phyloP scores from a whole-genome alignment of 495 filamentous ascomycete species.

The Podospora didyma region DNA sequence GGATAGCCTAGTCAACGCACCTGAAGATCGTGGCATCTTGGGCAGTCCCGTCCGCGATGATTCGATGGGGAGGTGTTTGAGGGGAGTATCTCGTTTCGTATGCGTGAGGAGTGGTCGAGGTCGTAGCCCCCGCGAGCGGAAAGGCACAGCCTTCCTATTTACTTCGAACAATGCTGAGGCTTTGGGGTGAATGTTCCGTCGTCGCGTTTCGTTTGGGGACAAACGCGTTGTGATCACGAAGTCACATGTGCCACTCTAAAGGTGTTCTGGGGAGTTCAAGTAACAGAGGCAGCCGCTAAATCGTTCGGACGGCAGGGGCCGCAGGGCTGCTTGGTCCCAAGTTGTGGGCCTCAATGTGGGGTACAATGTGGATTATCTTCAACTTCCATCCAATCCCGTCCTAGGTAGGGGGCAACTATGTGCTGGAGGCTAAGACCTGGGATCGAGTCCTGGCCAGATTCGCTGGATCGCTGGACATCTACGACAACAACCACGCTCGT shows the following conservation, averaged over 20 bases:
- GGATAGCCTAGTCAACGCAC: too few relatives aligned
- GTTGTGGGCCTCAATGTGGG: too few relatives aligned
- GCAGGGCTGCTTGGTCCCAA: too few relatives aligned
- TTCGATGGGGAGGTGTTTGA: neutral
- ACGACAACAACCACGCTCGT: neutral
- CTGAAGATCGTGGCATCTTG: constrained; percentile 23
- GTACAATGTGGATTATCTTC: too few relatives aligned
- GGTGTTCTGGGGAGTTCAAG: neutral
- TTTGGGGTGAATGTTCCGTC: neutral
- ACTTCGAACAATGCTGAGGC: too few relatives aligned
- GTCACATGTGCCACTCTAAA: constrained; percentile 18
- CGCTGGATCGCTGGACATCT: too few relatives aligned
- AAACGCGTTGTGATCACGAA: constrained; percentile 19
- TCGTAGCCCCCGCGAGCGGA: neutral
- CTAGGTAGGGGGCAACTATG: too few relatives aligned
- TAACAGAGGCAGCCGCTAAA: neutral
- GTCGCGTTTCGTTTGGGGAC: constrained; percentile 3
- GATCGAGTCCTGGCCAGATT: too few relatives aligned
- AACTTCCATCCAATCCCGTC: too few relatives aligned
- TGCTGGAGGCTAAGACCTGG: too few relatives aligned
- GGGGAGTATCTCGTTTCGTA: neutral
- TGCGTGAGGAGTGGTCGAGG: neutral
- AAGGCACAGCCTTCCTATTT: too few relatives aligned
- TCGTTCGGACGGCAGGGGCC: too few relatives aligned
- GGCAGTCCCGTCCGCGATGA: neutral